Conservation (phyloP, 2,329 filamentous ascomycete species). For the Fusarium buxicola region DNA sequence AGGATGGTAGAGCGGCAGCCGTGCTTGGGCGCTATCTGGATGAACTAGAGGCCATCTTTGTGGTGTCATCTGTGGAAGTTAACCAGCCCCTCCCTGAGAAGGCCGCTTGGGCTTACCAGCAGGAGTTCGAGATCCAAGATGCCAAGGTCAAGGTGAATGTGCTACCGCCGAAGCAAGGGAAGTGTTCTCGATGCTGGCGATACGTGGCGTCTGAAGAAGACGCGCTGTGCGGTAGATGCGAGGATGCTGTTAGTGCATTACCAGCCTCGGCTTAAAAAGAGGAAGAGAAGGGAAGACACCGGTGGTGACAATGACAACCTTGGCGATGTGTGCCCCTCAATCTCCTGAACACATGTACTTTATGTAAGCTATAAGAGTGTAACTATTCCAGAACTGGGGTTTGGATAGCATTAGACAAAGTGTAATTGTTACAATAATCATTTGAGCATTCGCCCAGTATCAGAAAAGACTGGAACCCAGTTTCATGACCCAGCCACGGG, state of each 20-base stretch:
- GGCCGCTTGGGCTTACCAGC: conserved; percentile 56
- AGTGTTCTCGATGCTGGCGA: conserved; percentile 92
- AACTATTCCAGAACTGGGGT: conserved; percentile 2
- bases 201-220: conserved; percentile 78
- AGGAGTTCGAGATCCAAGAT: conserved; percentile 57
- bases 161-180: conserved; percentile 65
- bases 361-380: conserved; percentile 29
- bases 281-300: conserved; percentile 11
- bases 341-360: conserved; percentile 29
- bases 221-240: conserved; percentile 78
- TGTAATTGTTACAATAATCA: conserved; percentile 7
- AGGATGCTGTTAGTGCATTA: conserved; percentile 65
- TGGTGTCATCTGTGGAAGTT: conserved; percentile 73
- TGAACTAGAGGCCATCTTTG: conserved; percentile 74
- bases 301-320: conserved; percentile 2
- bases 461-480: neutral
- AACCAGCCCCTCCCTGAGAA: conserved; percentile 49
- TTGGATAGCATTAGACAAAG: conserved; percentile 20
- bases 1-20: conserved; percentile 50
- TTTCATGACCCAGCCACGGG: conserved; percentile 4
- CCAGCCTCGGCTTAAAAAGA: conserved; percentile 21
- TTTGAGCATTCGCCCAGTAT: neutral
- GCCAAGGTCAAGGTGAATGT: conserved; percentile 56
- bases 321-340: conserved; percentile 30
- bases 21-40: conserved; percentile 55